Conservation (phyloP, 768 basidiomycete species). For the Lentinula boryana region DNA sequence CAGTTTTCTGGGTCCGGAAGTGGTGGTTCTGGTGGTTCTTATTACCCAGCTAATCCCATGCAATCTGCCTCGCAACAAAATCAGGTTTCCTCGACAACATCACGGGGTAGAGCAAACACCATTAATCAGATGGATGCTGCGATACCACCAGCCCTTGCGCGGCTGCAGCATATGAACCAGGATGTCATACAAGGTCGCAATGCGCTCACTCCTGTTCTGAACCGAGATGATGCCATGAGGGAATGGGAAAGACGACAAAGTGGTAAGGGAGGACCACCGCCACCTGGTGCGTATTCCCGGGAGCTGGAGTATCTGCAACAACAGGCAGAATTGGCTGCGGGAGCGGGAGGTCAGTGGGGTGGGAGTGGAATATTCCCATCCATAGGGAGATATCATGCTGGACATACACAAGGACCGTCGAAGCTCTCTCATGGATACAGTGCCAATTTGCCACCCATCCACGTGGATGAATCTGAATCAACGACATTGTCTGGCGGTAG, state of each 20-base stretch:
- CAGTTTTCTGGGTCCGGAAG: background rate
- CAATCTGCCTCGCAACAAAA: background rate
- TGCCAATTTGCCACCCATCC: conserved; percentile 37
- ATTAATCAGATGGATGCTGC: conserved; percentile 80
- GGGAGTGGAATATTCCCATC: conserved; percentile 32
- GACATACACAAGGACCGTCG: conserved; percentile 51
- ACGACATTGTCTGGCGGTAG: conserved; percentile 12
- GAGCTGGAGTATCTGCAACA: conserved; percentile 91
- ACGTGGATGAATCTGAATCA: conserved; percentile 60
- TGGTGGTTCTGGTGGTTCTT: conserved; percentile 56
- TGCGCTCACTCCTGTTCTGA: conserved; percentile 88
- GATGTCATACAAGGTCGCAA: conserved; percentile 74
- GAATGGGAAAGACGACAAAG: conserved; percentile 93
- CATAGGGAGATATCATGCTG: conserved; percentile 20
- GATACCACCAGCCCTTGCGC: conserved; percentile 90
- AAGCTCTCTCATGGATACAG: conserved; percentile 64
- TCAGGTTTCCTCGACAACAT: background rate
- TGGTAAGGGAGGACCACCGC: conserved; percentile 62
- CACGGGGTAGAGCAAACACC: conserved; percentile 80
- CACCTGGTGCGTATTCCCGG: conserved; percentile 77
- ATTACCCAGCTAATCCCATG: conserved; percentile 48
- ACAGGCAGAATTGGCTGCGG: conserved; percentile 81
- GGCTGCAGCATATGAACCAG: conserved; percentile 84
- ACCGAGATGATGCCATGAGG: conserved; percentile 89
- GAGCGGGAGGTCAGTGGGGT: conserved; percentile 24